Percentiles rank a stretch among this genome's conserved stretches.
phyloP scores from a whole-genome alignment of 2,329 filamentous ascomycete species.

The Aspergillus uvarum region DNA sequence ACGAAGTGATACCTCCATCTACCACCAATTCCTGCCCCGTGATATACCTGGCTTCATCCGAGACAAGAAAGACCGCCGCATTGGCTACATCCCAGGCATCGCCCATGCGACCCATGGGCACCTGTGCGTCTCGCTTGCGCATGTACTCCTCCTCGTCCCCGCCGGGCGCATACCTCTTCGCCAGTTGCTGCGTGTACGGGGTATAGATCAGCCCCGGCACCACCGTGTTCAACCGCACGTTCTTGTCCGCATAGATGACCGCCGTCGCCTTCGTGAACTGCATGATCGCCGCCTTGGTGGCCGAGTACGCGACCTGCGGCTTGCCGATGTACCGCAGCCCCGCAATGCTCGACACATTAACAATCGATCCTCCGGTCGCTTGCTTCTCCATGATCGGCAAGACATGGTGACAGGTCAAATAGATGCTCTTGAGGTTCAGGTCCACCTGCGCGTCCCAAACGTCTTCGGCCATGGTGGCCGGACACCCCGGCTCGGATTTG shows the following conservation, averaged over 20 bases:
- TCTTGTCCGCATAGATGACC: conserved; percentile 40
- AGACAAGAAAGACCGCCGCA: conserved; percentile 32
- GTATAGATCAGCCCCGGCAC: conserved; percentile 60
- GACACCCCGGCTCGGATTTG: conserved; percentile 53
- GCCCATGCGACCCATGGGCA: conserved; percentile 36
- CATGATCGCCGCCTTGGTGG: conserved; percentile 53
- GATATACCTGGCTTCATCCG: conserved; percentile 33
- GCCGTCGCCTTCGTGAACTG: conserved; percentile 53
- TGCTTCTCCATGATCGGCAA: conserved; percentile 28
- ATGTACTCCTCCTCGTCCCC: conserved; percentile 47
- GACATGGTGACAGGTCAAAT: conserved; percentile 50
- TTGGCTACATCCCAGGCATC: conserved; percentile 37
- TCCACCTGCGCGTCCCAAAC: conserved; percentile 55
- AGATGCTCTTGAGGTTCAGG: conserved; percentile 58
- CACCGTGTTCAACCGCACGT: conserved; percentile 53
- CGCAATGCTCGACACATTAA: conserved; percentile 54
- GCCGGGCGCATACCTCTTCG: conserved; percentile 44
- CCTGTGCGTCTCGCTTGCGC: conserved; percentile 23
- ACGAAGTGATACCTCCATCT: conserved; percentile 37
- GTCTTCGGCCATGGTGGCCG: conserved; percentile 50
- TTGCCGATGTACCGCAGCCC: conserved; percentile 55
- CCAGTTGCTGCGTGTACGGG: conserved; percentile 49
- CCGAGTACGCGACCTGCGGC: conserved; percentile 56
- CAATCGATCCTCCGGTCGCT: conserved; percentile 39
- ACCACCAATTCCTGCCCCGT: conserved; percentile 38